Evolutionary conservation across 305 asterid genomes (phyloP).

Genomic region (Fraxinus sp.): DNA sequence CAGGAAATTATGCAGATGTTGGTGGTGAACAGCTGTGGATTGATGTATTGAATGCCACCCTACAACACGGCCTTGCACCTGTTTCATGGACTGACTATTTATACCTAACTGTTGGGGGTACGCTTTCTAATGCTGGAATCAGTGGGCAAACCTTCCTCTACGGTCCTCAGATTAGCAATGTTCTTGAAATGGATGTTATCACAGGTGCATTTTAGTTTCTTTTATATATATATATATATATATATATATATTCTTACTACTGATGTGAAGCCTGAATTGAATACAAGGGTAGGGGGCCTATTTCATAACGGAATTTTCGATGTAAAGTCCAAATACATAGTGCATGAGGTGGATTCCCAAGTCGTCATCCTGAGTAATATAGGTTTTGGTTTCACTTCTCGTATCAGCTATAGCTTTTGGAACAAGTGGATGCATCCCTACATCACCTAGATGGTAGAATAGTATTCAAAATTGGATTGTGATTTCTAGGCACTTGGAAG

Average conservation of each 20-base stretch:
- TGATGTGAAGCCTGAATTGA: neutral
- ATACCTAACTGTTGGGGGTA: conserved; percentile 63
- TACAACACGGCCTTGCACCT: conserved; percentile 57
- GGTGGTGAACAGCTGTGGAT: conserved; percentile 66
- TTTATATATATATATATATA: too few species aligned
- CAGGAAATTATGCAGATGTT: conserved; percentile 58
- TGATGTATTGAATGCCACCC: conserved; percentile 37
- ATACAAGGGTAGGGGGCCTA: neutral
- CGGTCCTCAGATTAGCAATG: conserved; percentile 71
- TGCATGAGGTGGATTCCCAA: neutral
- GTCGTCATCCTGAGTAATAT: neutral
- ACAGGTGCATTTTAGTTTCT: conserved; percentile 39
- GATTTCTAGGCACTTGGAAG: neutral
- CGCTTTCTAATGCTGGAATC: conserved; percentile 64
- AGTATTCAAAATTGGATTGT: neutral
- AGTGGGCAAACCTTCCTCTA: conserved; percentile 63
- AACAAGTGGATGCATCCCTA: neutral
- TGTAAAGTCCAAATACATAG: neutral
- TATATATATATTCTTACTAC: too few species aligned
- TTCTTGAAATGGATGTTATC: conserved; percentile 58
- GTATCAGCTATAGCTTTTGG: neutral
- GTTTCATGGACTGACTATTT: conserved; percentile 70
- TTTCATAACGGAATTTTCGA: neutral
- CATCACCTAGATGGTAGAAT: neutral
- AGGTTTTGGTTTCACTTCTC: neutral